Evolutionary conservation across 257 asterid species (phyloP), one percentile per base, ranked within the genome.

Genomic region (Penstemon newberryi): DNA sequence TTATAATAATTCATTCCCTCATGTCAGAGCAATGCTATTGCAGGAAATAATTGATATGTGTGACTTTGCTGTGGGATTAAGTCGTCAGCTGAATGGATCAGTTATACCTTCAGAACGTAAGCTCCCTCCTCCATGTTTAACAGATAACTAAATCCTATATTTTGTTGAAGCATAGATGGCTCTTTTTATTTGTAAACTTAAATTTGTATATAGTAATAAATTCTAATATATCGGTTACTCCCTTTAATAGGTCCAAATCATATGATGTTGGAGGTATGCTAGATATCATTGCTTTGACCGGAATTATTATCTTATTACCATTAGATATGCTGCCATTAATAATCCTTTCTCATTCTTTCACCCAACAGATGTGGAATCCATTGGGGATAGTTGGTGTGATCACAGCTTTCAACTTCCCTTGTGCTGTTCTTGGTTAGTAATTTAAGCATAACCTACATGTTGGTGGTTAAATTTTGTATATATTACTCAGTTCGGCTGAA

Each of bases 31-130:
- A 51, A 60, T 73, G 13, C 57, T 70, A 58, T 76, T 78, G 74
- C 95, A 94, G 99, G 99, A 94, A 78, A 84, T 94, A 67, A 87
- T 94, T 61, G 99, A 94, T 78, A 94, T 94, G 99, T 94, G 99
- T 52, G 99, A 94, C 84, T 94, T 87, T 80, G 95, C 96, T 64
- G 99, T 94, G 84, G 99, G 99, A 75, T 82, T 94, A 77, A 94
- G 99, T 73, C 96, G 99, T 51, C 99, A 94, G 82, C 88, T 94
- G 72, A 94, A 94, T 78, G 99, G 99, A 65, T 89, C 96, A 1
- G 77, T 94, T 70, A 94, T 94, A 75, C 98, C 99, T 69, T 94
- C 99, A 63, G 99, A 94, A 85, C 88, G 99, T 94, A 85, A 85
- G 98, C 70, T 56, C 65, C 4, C 49, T 54, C 73, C 44, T 62